Evolutionary conservation across 2,329 filamentous ascomycete species (phyloP).

Genomic region (Colletotrichum neosansevieriae): DNA sequence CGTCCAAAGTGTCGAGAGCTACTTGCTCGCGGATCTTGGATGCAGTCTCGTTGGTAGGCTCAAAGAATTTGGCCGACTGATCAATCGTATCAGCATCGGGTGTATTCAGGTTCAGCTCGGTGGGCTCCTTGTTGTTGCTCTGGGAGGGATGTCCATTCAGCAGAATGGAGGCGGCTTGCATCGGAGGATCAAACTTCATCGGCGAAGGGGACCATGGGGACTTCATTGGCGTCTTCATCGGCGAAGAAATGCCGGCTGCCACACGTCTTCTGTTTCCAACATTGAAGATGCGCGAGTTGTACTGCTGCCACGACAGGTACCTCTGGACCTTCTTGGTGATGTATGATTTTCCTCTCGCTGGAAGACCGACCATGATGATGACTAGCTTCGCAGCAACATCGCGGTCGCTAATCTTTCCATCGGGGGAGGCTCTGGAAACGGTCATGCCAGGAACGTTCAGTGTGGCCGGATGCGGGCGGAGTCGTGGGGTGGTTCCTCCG

Average conservation of each 20-base stretch:
- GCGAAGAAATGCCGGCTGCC: conserved; percentile 71
- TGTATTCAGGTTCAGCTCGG: conserved; percentile 51
- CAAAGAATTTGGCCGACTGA: conserved; percentile 93
- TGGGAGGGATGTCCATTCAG: conserved; percentile 64
- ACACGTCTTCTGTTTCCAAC: conserved; percentile 91
- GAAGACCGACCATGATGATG: conserved; percentile 97
- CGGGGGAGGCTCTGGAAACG: conserved; percentile 92
- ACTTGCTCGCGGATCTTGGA: conserved; percentile 89
- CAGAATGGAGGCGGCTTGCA: conserved; percentile 68
- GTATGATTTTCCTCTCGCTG: conserved; percentile 96
- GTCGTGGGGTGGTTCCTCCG: conserved; percentile 79
- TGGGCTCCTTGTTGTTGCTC: conserved; percentile 54
- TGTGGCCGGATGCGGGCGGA: conserved; percentile 88
- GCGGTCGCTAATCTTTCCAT: conserved; percentile 91
- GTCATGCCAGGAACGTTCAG: conserved; percentile 98
- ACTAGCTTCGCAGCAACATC: conserved; percentile 97
- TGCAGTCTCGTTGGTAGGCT: conserved; percentile 86
- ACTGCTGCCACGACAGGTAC: conserved; percentile 97
- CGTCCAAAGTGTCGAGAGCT: conserved; percentile 91
- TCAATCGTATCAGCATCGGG: conserved; percentile 70
- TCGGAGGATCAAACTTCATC: conserved; percentile 56
- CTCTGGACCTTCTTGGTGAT: conserved; percentile 98
- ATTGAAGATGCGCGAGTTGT: conserved; percentile 96
- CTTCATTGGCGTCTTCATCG: conserved; percentile 55
- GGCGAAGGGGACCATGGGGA: conserved; percentile 51